Conservation (phyloP, 2,329 filamentous ascomycete species). For the Teratosphaeriaceae sp. region DNA sequence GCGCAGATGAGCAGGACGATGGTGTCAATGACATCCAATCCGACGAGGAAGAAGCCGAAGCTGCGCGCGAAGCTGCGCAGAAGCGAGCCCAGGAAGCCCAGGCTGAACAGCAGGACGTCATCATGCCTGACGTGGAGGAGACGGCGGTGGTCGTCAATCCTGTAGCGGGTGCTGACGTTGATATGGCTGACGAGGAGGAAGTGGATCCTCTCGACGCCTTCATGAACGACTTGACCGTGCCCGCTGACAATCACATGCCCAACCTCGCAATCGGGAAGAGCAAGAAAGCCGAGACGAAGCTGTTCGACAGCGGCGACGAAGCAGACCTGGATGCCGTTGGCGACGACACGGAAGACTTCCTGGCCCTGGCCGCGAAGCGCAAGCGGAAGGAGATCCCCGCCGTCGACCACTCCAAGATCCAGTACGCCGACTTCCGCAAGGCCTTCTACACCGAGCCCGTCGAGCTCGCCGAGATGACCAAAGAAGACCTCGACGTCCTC, state of each 20-base stretch:
- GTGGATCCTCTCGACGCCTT: conserved; percentile 94
- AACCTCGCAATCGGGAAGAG: conserved; percentile 38
- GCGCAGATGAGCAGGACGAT: conserved; percentile 42
- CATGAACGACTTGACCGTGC: conserved; percentile 66
- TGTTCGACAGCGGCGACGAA: conserved; percentile 83
- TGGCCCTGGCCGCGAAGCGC: conserved; percentile 57
- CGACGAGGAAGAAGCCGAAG: conserved; percentile 82
- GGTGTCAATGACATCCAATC: conserved; percentile 69
- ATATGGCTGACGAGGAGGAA: conserved; percentile 57
- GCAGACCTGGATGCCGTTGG: conserved; percentile 57
- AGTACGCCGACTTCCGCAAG: conserved; percentile 81
- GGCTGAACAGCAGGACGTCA: conserved; percentile 42
- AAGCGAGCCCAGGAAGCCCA: conserved; percentile 55
- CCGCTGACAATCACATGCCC: conserved; percentile 32
- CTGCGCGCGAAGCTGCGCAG: conserved; percentile 72
- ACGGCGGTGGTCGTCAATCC: conserved; percentile 17
- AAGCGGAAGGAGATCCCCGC: conserved; percentile 96
- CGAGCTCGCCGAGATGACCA: conserved; percentile 74
- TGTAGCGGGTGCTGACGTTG: conserved; percentile 6
- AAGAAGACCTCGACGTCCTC: conserved; percentile 74
- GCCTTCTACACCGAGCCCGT: conserved; percentile 90
- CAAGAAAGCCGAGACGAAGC: conserved; percentile 63
- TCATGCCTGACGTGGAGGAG: conserved; percentile 36
- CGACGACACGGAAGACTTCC: conserved; percentile 56
- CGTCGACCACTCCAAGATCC: conserved; percentile 79